Evolutionary conservation across 2,329 filamentous ascomycete genomes (phyloP), one percentile per base, ranked within the genome.

Genomic region (Aspergillus arachidicola): DNA sequence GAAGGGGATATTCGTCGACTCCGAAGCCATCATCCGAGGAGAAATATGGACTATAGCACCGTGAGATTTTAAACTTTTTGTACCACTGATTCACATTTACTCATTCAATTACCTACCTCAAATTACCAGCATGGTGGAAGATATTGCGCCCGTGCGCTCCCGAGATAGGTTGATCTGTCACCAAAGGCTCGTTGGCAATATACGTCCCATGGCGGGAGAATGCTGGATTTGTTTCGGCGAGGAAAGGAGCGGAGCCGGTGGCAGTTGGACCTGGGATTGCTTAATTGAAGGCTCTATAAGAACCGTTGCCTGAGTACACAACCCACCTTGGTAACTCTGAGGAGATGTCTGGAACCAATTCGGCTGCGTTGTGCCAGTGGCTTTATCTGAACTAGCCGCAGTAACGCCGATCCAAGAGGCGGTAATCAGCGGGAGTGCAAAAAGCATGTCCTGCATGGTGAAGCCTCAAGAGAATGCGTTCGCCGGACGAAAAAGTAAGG

Each of bases 191-290:
- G 70, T 91, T 91, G 16, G 90, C 72, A 41, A 41, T 41, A 41
- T 87, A 92, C 6, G 87, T 84, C 2, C 79, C 85, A 10, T 87
- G 83, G 21, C 79, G 74, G 66, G 91, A 90, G 23, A 89, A 84
- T 45, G 91, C 87, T 1, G 85, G 84, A 67, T 90, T 88, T 7
- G 87, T 91, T 78, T 92, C 86, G 1, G 90, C 91, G 62, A 93
- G 79, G 73, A 92, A 92, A 1, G 91, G 87, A 30, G 89, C 82
- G 61, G 78, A 80, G 16, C 91, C 91, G 1, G 90, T 93, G n/a
- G 87, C 60, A 43, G 58, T 59, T 19, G 23, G 28, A 16, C 57
- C 57, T 59, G 16, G 3, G 16, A 16, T 28, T 50, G 2, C 1
- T 19, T 19, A 10, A 4, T 6, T 14, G 26, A 19, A 50, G 6